Base-by-base conservation (phyloP, 371 early-diverging fungal species). In the Blakeslea trispora region DNA sequence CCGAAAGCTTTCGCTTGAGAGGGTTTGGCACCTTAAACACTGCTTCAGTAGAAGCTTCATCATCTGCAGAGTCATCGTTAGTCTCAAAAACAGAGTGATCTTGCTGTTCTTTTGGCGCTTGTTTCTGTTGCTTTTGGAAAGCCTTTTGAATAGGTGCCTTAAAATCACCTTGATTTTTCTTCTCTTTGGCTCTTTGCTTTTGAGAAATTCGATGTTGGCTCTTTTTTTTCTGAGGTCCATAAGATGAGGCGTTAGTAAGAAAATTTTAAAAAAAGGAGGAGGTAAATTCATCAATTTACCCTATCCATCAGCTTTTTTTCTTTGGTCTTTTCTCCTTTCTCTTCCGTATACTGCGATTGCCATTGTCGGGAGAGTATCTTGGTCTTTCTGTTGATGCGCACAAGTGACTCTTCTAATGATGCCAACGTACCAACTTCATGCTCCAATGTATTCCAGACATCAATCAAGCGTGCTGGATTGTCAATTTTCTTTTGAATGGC, bases 371-470 rank as follows among this genome's bases (percentile, higher is more conserved):
- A 23, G 13, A 71, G 22, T 3, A 31, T 39, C 32, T 71, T 66
- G n/a, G 55, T 55, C 42, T 66, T 69, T 15, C 53, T 48, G 35
- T 66, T 66, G 6, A 72, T 66, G 1, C 61, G 58, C 1, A 74
- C 45, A n/a, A 66, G 42, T 2, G 69, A 55, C 9, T 60, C 58
- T 49, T 71, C 59, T 11, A 49, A 32, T 1, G 69, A 57, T 3
- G 65, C 69, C 0, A 77, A 23, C 4, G 57, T 59, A 15, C 89
- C 86, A 34, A 61, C 34, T 44, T 81, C 81, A 47, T 70, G 67
- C 62, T 83, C 86, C 18, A 83, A 65, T 1, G 58, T 46, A 1
- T 64, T 51, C 77, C 83, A 85, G 1, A 71, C 76, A 34, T 74
- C 69, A 37, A 79, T 73, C 2, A 89, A 44, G 7, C 74, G 57